Percentiles rank a stretch among this genome's conserved stretches.
phyloP scores from a whole-genome alignment of 148 eudicot species.

The Vaccinium darrowii region DNA sequence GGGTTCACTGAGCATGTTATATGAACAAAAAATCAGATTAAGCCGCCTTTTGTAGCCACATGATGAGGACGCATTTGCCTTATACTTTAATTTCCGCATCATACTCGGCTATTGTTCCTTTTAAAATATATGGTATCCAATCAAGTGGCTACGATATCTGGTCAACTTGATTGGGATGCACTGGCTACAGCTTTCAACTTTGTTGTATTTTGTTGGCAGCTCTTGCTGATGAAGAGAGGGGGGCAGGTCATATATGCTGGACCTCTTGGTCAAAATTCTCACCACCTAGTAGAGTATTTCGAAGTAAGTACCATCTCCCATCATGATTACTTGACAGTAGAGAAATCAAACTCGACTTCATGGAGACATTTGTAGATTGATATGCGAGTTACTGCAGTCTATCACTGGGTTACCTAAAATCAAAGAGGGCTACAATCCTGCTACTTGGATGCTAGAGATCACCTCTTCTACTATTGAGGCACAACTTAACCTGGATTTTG shows the following conservation, averaged over 20 bases:
- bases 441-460: conserved; percentile 62
- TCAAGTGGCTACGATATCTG: background rate
- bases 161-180: background rate
- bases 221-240: conserved; percentile 53
- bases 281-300: conserved; percentile 38
- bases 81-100: background rate
- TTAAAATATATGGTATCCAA: background rate
- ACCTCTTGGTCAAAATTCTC: conserved; percentile 43
- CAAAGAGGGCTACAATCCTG: conserved; percentile 50
- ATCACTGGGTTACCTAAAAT: conserved; percentile 40
- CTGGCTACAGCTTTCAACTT: background rate
- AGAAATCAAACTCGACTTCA: background rate
- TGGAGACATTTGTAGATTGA: background rate
- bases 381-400: conserved; percentile 23
- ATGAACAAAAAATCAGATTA: background rate
- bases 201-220: conserved; percentile 25
- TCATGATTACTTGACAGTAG: background rate
- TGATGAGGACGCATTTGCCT: background rate
- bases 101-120: background rate
- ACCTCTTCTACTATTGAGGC: conserved; percentile 38
- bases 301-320: conserved; percentile 28
- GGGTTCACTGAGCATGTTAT: background rate
- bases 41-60: background rate
- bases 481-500: conserved; percentile 45
- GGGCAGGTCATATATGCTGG: conserved; percentile 52